Base-by-base conservation (phyloP, 345 rosid species). In the Sonneratia alba region DNA sequence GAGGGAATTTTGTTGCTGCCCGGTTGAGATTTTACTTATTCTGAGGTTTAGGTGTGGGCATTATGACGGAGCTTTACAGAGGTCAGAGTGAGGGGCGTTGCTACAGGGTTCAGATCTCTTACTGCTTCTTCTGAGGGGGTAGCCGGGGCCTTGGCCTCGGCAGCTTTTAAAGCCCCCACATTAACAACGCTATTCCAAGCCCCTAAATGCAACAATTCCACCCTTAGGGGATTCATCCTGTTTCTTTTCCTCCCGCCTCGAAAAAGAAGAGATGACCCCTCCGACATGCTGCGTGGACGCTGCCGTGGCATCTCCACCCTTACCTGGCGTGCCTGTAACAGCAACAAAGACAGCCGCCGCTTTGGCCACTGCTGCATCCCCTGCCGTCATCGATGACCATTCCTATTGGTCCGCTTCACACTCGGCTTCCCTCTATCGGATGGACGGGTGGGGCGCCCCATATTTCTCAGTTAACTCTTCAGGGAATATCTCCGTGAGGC, bases 61-160 rank as follows among this genome's bases (percentile, higher is more conserved):
- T 72, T 72, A 73, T 73, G 40, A 53, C 77, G 64, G 73, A 66
- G 71, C 64, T 49, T 56, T 34, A 18, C 56, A 70, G 55, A 27
- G 32, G 51, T 37, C 67, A 75, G 73, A 66, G 78, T 71, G 78
- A 24, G 65, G 67, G 43, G 70, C 72, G 22, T 32, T 61, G 70
- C 70, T 42, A 67, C 59, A 43, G 64, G 66, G 67, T 76, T 67
- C 78, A 84, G 79, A 74, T 77, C 81, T 69, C 77, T 84, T 69
- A 66, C 89, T 91, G 88, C 95, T 85, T 83, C 96, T 84, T 87
- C 81, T 91, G 98, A 81, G 94, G 97, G 96, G 94, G 95, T 89
- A 83, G 93, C 96, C 96, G 97, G 93, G 98, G 98, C 97, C 83
- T 79, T 86, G 97, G 98, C 97, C 97, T 88, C 98, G 98, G 90